These are phyloP conservation scores for Mucor velutinosus DNA, from an alignment of 371 early-diverging fungal species.

Conservation along the genomic window DNA sequence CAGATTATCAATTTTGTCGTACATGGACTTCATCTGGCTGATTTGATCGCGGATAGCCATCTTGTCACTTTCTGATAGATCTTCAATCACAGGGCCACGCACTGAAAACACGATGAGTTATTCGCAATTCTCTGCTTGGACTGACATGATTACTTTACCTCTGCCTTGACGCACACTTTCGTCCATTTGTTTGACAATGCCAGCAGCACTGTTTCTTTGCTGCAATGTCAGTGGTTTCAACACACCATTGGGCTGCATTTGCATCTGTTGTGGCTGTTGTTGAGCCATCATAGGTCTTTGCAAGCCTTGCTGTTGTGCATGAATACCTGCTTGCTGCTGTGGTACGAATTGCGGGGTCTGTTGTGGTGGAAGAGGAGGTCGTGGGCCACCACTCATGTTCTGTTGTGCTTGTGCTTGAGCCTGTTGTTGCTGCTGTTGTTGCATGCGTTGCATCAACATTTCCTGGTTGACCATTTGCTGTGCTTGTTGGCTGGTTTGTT, in stretches of 20 bases:
- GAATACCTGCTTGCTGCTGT: slow-evolving; percentile 14
- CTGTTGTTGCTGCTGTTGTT: slow-evolving; percentile 15
- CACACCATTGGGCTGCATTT: background rate
- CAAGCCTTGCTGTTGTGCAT: slow-evolving; percentile 14
- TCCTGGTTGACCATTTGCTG: slow-evolving; percentile 20
- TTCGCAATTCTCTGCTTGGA: background rate
- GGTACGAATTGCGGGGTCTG: slow-evolving; percentile 2
- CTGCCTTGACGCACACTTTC: slow-evolving; percentile 43
- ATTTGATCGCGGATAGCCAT: slow-evolving; percentile 40
- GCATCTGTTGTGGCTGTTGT: slow-evolving; percentile 8
- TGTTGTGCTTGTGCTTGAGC: slow-evolving; percentile 23
- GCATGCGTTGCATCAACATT: slow-evolving; percentile 26
- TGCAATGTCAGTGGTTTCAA: slow-evolving; percentile 13
- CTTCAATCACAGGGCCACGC: slow-evolving; percentile 29
- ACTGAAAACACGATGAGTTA: slow-evolving; percentile 16
- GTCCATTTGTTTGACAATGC: slow-evolving; percentile 48
- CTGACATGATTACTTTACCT: slow-evolving; percentile 25
- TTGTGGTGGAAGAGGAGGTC: slow-evolving; percentile 27
- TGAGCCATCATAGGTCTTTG: slow-evolving; percentile 18
- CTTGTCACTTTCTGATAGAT: slow-evolving; percentile 51
- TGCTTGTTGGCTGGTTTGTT: background rate
- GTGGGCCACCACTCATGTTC: slow-evolving; percentile 24
- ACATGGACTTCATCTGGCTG: slow-evolving; percentile 2
- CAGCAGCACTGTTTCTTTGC: slow-evolving; percentile 35
- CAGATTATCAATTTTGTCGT: slow-evolving; percentile 22